phyloP scores from a whole-genome alignment of 2,329 filamentous ascomycete species.

The Talaromyces sp. region DNA sequence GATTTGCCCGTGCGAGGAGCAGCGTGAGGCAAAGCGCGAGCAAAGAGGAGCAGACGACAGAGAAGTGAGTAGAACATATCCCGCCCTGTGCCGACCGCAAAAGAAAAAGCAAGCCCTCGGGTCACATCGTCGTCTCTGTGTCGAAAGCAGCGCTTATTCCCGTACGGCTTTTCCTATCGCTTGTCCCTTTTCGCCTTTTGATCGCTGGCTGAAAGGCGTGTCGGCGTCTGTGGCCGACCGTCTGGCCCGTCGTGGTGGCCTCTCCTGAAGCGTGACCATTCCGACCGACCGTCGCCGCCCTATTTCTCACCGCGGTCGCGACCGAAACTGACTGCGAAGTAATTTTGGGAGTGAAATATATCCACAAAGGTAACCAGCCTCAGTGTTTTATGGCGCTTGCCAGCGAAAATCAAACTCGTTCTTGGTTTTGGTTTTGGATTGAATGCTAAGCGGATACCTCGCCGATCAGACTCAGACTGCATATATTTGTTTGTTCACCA shows the following conservation, averaged over 20 bases:
- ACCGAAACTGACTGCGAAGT: not conserved
- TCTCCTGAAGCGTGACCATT: not conserved
- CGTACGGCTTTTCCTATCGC: not conserved
- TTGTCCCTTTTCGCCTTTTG: not conserved
- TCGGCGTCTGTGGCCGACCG: constrained; percentile 12
- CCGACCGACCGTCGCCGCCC: not conserved
- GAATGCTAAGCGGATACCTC: not conserved
- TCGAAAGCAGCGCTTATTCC: not conserved
- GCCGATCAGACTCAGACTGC: not conserved
- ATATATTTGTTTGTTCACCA: not conserved
- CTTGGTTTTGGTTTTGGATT: not conserved
- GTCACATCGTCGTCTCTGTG: not conserved
- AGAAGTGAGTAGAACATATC: not conserved
- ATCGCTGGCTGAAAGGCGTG: constrained; percentile 11
- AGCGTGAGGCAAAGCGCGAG: not conserved
- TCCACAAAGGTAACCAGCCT: not conserved
- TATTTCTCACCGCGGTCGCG: not conserved
- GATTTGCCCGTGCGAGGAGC: not conserved
- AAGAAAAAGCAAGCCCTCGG: not conserved
- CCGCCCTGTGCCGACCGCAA: not conserved
- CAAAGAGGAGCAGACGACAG: not conserved
- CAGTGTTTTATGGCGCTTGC: not conserved
- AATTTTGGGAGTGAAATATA: not conserved
- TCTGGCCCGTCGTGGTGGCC: constrained; percentile 8
- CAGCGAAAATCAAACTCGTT: not conserved